Evolutionary conservation across 2,329 filamentous ascomycete genomes (phyloP), one percentile per base, ranked within the genome.

Genomic region (Talaromyces sp.): DNA sequence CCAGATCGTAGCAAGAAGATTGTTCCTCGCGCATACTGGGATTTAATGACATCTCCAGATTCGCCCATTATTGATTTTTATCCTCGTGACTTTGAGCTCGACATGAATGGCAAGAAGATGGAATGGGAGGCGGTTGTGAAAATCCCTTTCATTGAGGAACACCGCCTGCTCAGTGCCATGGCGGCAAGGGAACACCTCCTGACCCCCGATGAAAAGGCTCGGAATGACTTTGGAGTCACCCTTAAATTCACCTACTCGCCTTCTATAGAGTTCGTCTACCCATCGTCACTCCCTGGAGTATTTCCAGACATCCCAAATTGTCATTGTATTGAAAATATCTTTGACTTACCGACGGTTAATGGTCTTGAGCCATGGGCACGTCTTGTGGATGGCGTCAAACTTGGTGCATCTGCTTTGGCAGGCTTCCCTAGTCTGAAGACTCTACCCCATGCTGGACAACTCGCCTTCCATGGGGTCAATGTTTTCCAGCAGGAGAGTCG

Each of bases 41-140:
- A 91, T 27, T 81, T 99, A 55, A 99, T 99, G 95, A 97, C 91
- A 1, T 90, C 90, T 59, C 83, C 89, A 1, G 85, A 89, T 17
- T 98, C 93, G 17, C 92, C 95, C 1, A 99, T 99, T 73, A 89
- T 96, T 70, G 95, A 99, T 72, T 99, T 99, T 73, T 99, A 99
- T 70, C 95, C 95, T 2, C 86, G 93, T 68, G 95, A 99, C 69
- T 99, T 99, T 70, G 91, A 96, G 66, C 82, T 99, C 46, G 96
- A 99, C 73, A 98, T 99, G 95, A 98, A 99, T 68, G 96, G 95
- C 62, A 99, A 99, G 81, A 99, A 96, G 79, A 96, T 96, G 89
- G 96, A 99, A 65, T 99, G 95, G 95, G 95, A 99, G 73, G 95
- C 95, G 29, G 93, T 99, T 41, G 92, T 99, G 65, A 99, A 98